Base-by-base conservation (phyloP, 2,329 filamentous ascomycete species). In the Xylariaceae sp. region DNA sequence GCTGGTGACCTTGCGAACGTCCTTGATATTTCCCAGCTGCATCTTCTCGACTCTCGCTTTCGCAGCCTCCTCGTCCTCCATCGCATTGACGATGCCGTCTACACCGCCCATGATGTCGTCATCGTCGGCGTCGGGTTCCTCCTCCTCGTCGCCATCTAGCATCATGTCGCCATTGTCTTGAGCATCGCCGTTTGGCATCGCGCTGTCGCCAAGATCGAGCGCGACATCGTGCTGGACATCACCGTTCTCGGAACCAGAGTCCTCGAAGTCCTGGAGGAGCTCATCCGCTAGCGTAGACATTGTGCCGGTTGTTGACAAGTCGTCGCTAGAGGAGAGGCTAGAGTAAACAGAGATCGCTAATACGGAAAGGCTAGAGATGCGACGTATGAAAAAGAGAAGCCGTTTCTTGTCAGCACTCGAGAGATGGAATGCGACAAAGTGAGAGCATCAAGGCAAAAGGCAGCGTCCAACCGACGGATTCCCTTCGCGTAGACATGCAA, bases 211-310 rank as follows among this genome's bases (percentile, higher is more conserved):
- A 56, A 76, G 73, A 56, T 76, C 77, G 64, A 80, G 75, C 34
- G 76, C 70, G 37, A 70, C 72, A 62, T 79, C 77, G 59, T 83
- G 78, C 51, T 81, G 79, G 37, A 84, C 79, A 42, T 85, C 84
- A 62, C 88, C 87, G 44, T 82, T 84, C 68, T 94, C 90, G 55
- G 90, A 90, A 55, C 87, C 91, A 4, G 87, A 90, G 71, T 95
- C 90, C 69, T 92, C 91, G 65, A 96, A 94, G 73, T 96, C 91
- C 70, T 94, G 90, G 68, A 97, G 81, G 9, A 99, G 83, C 73
- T 97, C 93, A 70, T 97, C 92, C 63, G 90, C 93, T 64, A 95
- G 82, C 50, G 91, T 95, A 73, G 93, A 91, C 92, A 97, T 95
- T 55, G 62, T 74, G 70, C 34, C 58, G 63, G 47, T 45, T 11